Conservation (phyloP, 768 basidiomycete genomes). For the Ramaria rubella region DNA sequence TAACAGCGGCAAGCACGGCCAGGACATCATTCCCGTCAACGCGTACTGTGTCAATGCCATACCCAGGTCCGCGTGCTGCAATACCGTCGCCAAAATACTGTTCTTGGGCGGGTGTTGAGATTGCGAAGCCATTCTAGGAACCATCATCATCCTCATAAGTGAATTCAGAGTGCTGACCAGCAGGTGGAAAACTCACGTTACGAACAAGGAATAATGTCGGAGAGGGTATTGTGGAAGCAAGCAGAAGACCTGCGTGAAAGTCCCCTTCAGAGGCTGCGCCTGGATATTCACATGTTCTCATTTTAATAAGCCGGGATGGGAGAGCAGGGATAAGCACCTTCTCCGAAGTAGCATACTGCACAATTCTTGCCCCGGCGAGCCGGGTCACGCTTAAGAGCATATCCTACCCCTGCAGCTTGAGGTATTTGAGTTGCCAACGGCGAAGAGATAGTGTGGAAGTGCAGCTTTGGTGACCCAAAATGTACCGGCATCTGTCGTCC, state of each 20-base stretch:
- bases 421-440: slow-evolving; percentile 92
- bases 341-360: slow-evolving; percentile 87
- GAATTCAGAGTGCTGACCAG: neutral
- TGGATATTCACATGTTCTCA: neutral
- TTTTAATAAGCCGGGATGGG: slow-evolving; percentile 38
- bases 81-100: slow-evolving; percentile 93
- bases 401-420: slow-evolving; percentile 89
- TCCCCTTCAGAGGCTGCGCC: slow-evolving; percentile 45
- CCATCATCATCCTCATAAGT: slow-evolving; percentile 23
- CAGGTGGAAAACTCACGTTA: slow-evolving; percentile 27
- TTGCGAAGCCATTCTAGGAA: slow-evolving; percentile 76
- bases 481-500: slow-evolving; percentile 95
- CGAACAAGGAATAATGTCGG: slow-evolving; percentile 70
- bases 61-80: slow-evolving; percentile 84
- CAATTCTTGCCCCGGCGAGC: slow-evolving; percentile 61
- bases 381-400: slow-evolving; percentile 77
- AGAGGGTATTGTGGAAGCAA: slow-evolving; percentile 69
- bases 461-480: slow-evolving; percentile 75
- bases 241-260: slow-evolving; percentile 85
- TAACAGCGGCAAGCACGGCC: slow-evolving; percentile 70
- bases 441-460: slow-evolving; percentile 93
- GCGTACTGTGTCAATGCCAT: slow-evolving; percentile 85
- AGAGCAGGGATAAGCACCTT: slow-evolving; percentile 51
- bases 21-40: slow-evolving; percentile 93
- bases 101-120: slow-evolving; percentile 84